phyloP scores from a whole-genome alignment of 2,329 filamentous ascomycete genomes.

The Venturia aucupariae region DNA sequence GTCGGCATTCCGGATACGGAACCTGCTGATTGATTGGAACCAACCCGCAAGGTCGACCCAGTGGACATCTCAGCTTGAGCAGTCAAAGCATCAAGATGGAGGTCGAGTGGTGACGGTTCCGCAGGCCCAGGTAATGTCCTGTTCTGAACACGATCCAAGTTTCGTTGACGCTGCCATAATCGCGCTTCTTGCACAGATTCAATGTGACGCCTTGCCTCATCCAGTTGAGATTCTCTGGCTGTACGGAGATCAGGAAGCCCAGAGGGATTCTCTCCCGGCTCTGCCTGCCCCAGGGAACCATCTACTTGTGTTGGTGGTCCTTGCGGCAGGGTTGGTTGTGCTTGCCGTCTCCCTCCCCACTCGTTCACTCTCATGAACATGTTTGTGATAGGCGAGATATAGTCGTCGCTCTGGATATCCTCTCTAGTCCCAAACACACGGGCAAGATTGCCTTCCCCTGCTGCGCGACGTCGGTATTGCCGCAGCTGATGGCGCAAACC shows the following conservation, averaged over 20 bases:
- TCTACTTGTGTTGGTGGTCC: not conserved
- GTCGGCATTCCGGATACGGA: not conserved
- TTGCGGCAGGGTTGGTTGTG: not conserved
- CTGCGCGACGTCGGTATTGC: not conserved
- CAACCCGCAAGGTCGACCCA: not conserved
- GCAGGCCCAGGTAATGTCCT: too few species aligned
- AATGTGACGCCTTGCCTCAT: too few species aligned
- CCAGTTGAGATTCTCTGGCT: too few species aligned
- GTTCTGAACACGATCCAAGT: too few species aligned
- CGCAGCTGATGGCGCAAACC: not conserved
- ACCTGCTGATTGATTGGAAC: not conserved
- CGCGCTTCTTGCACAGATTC: too few species aligned
- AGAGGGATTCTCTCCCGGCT: not conserved
- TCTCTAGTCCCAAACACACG: constrained; percentile 39
- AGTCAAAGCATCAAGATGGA: not conserved
- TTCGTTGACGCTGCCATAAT: too few species aligned
- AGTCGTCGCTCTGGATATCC: constrained; percentile 37
- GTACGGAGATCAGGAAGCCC: not conserved
- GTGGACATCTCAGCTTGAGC: not conserved
- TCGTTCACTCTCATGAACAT: constrained; percentile 28
- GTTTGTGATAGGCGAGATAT: constrained; percentile 38
- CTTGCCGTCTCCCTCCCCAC: not conserved
- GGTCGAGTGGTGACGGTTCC: not conserved
- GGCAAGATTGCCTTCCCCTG: constrained; percentile 15
- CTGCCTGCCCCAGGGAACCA: not conserved